Evolutionary conservation across 108 stramenopile species (phyloP).

Genomic region (Conticribra guillardii): DNA sequence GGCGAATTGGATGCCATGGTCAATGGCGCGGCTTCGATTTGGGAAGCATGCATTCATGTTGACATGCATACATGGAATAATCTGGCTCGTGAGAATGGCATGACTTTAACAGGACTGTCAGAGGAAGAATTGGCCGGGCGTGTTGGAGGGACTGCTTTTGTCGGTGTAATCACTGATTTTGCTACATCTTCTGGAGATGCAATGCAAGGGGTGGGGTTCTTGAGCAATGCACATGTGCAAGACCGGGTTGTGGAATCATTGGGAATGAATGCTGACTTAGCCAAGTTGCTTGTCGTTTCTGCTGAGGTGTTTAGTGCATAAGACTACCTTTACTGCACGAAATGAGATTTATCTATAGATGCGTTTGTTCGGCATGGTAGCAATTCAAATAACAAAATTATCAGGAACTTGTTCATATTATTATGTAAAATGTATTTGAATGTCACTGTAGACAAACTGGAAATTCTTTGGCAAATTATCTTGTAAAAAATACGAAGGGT

Average conservation of each 20-base stretch:
- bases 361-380: too few relatives aligned
- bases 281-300: slow-evolving; percentile 14
- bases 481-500: too few relatives aligned
- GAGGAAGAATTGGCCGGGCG: slow-evolving; percentile 13
- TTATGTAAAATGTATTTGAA: too few relatives aligned
- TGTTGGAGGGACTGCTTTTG: slow-evolving; percentile 23
- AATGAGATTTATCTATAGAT: too few relatives aligned
- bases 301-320: slow-evolving; percentile 13
- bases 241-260: slow-evolving; percentile 19
- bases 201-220: slow-evolving; percentile 30
- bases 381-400: too few relatives aligned
- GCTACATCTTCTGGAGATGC: neutral
- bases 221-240: slow-evolving; percentile 16
- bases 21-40: slow-evolving; percentile 24
- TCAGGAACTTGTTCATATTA: too few relatives aligned
- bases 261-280: slow-evolving; percentile 31
- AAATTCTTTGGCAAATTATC: too few relatives aligned
- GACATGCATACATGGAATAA: slow-evolving; percentile 37
- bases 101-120: slow-evolving; percentile 24
- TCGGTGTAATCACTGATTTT: slow-evolving; percentile 19
- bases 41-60: slow-evolving; percentile 27
- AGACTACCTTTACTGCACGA: too few relatives aligned
- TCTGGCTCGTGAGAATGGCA: slow-evolving; percentile 25
- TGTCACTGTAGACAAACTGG: too few relatives aligned
- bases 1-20: slow-evolving; percentile 20